phyloP scores from a whole-genome alignment of 345 rosid species.

The Arabis alpina region DNA sequence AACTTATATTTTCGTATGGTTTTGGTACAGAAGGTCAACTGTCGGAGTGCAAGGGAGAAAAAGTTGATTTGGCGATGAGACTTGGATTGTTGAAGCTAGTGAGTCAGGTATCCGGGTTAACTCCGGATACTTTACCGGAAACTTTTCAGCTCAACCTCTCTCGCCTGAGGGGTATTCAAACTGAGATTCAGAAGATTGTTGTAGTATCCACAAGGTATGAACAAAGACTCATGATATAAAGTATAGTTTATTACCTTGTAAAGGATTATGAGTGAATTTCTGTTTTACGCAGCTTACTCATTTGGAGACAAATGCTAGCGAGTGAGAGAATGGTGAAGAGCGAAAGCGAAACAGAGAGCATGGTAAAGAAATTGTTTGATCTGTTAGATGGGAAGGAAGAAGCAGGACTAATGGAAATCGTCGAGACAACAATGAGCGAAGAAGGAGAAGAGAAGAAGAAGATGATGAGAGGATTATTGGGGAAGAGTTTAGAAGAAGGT shows the following conservation, averaged over 20 bases:
- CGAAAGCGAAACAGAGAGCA: conserved; percentile 61
- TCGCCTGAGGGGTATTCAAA: conserved; percentile 75
- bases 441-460: conserved; percentile 52
- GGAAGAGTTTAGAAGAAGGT: conserved; percentile 76
- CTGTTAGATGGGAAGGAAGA: conserved; percentile 57
- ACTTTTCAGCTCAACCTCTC: conserved; percentile 67
- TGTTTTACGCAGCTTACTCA: conserved; percentile 64
- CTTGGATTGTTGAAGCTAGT: conserved; percentile 82
- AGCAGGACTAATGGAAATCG: conserved; percentile 64
- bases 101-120: conserved; percentile 61
- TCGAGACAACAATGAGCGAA: conserved; percentile 53
- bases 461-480: conserved; percentile 67
- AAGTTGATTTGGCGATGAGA: conserved; percentile 69
- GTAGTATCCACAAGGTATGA: conserved; percentile 72
- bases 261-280: not conserved
- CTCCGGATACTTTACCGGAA: conserved; percentile 66
- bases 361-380: conserved; percentile 51
- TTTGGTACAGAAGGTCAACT: conserved; percentile 49
- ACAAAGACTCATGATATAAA: not conserved
- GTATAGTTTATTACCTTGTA: not conserved
- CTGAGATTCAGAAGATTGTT: conserved; percentile 77
- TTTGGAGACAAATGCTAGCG: conserved; percentile 74
- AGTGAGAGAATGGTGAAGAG: conserved; percentile 56
- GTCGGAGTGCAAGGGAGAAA: conserved; percentile 73
- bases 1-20: not conserved